These are phyloP conservation scores for Pholiota microspora DNA, from an alignment of 768 basidiomycete species.

Conservation along the genomic window DNA sequence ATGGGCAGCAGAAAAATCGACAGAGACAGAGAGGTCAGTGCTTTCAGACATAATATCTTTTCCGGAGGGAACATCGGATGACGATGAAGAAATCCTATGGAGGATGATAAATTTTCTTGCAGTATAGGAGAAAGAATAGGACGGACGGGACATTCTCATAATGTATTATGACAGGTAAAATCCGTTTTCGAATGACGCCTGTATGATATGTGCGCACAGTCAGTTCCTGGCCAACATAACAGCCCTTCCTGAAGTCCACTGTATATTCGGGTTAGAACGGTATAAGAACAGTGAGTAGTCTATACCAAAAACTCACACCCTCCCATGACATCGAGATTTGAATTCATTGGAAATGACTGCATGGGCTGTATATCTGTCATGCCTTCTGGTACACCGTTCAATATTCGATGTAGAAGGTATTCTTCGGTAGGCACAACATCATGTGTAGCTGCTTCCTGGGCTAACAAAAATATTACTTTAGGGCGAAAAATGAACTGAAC, in stretches of 20 bases:
- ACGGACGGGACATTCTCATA: constrained; percentile 36
- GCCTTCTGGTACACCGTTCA: constrained; percentile 89
- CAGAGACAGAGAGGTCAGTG: no score
- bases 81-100: no score
- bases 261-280: constrained; percentile 9
- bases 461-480: constrained; percentile 28
- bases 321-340: constrained; percentile 93
- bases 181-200: constrained; percentile 86
- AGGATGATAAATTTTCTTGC: not conserved
- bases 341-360: constrained; percentile 90
- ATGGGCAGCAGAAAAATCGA: no score
- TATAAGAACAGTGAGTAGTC: constrained; percentile 1
- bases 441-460: constrained; percentile 54
- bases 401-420: constrained; percentile 77
- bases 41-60: constrained; percentile 25
- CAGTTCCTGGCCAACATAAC: constrained; percentile 96
- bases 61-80: constrained; percentile 27
- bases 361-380: constrained; percentile 69
- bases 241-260: constrained; percentile 97
- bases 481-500: not conserved
- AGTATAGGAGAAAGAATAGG: not conserved
- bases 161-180: constrained; percentile 73
- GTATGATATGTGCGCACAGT: constrained; percentile 97
- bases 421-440: constrained; percentile 50
- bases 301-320: constrained; percentile 58